Evolutionary conservation across 2,329 filamentous ascomycete species (phyloP), one percentile per base, ranked within the genome.

Genomic region (Xylaria arbuscula): DNA sequence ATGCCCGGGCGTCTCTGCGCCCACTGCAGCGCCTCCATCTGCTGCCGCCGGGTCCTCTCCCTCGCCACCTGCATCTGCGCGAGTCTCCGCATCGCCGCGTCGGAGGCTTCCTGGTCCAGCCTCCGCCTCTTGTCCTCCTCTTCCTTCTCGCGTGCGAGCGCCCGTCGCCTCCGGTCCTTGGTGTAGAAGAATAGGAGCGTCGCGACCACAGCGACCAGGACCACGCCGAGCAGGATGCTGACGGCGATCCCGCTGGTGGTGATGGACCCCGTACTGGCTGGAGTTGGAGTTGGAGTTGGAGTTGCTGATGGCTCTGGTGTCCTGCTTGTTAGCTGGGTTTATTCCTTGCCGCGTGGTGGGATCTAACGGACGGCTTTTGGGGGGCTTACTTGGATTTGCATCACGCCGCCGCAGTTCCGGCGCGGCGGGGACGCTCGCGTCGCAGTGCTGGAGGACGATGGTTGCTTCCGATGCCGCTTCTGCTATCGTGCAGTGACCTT

Each of bases 181-280:
- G 82, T 85, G 83, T 85, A 88, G 71, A 84, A 79, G 80, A 84
- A 84, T 74, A 83, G 81, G 64, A 88, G 77, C 70, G 78, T 72
- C 56, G 74, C 77, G 68, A 84, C 68, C 71, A 80, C 77, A 60
- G 80, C 51, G 70, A 78, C 76, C 69, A 84, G 73, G 67, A 76
- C 78, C n/a, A 77, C 70, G 64, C 79, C 83, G 45, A 89, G 83
- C 76, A 84, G 72, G 70, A 85, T 78, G 73, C 82, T 78, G 70
- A 88, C 80, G 75, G 86, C 78, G 73, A 86, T 79, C 69, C 83
- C 85, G 48, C 79, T 79, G 1, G 81, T 74, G 72, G 81, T 65
- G 22, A 62, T 66, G 28, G 63, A 55, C 57, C 50, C 40, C 17
- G 61, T n/a, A n/a, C n/a, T n/a, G n/a, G 45, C 58, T 0, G 72